These are phyloP conservation scores for Mortierella hygrophila DNA, from an alignment of 192 early-diverging fungal species.

Conservation along the genomic window DNA sequence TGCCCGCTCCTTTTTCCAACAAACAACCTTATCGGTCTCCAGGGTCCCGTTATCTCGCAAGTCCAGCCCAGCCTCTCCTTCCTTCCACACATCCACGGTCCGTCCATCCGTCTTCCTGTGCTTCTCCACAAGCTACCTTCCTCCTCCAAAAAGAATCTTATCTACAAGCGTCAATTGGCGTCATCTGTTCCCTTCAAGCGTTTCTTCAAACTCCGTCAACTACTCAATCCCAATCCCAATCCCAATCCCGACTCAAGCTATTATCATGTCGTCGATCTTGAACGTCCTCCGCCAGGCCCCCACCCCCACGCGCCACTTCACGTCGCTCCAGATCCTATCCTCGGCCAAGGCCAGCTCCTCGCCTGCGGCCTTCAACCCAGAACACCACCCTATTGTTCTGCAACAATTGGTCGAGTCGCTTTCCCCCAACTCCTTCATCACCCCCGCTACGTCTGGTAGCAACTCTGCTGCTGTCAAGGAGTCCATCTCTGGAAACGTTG, in stretches of 20 bases:
- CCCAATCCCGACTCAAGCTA: background rate
- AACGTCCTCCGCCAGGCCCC: slow-evolving; percentile 52
- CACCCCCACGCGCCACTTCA: slow-evolving; percentile 50
- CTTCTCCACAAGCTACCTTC: slow-evolving; percentile 3
- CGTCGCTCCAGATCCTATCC: slow-evolving; percentile 33
- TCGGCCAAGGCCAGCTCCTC: slow-evolving; percentile 13
- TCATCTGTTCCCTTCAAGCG: background rate
- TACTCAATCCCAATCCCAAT: background rate
- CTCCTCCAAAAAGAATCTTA: slow-evolving; percentile 4
- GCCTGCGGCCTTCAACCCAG: slow-evolving; percentile 31
- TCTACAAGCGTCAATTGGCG: slow-evolving; percentile 6
- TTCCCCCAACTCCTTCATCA: slow-evolving; percentile 20
- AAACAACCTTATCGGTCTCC: background rate
- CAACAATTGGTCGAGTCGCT: slow-evolving; percentile 53
- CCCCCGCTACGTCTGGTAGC: background rate
- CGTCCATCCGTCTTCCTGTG: background rate
- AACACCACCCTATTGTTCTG: slow-evolving; percentile 52
- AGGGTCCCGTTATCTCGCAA: slow-evolving; percentile 28
- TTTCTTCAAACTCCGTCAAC: background rate
- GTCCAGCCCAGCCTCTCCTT: background rate
- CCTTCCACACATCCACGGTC: background rate
- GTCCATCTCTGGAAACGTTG: slow-evolving; percentile 32
- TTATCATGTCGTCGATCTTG: slow-evolving; percentile 50
- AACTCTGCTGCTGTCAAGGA: slow-evolving; percentile 9
- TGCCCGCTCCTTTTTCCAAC: background rate